A percentile compares a stretch with the other conserved stretches of the same genome.
Conservation (phyloP, 805 yeast genomes). For the Millerozyma miso region DNA sequence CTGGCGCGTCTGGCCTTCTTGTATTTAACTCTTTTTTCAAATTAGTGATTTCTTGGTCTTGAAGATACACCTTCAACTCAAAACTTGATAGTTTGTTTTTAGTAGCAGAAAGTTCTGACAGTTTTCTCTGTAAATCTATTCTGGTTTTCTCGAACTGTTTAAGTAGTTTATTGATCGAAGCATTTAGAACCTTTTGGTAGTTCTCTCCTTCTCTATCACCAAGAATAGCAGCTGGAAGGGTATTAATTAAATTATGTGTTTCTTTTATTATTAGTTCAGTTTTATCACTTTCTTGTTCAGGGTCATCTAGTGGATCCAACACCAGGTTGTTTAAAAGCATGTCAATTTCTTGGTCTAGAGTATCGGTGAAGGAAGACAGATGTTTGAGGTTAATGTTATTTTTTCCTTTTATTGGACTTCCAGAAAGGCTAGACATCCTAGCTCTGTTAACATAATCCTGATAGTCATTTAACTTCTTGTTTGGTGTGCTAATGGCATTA, state of each 20-base stretch:
- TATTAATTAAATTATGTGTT: slow-evolving; percentile 24
- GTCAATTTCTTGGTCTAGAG: not conserved
- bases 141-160: slow-evolving; percentile 9
- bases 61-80: not conserved
- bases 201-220: slow-evolving; percentile 22
- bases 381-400: not conserved
- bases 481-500: slow-evolving; percentile 10
- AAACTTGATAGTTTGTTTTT: slow-evolving; percentile 1
- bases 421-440: slow-evolving; percentile 4
- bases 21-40: slow-evolving; percentile 8
- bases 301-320: not conserved
- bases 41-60: slow-evolving; percentile 11
- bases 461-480: slow-evolving; percentile 14
- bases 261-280: slow-evolving; percentile 22
- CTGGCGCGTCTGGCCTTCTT: not conserved
- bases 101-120: not conserved
- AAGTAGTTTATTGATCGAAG: slow-evolving; percentile 25
- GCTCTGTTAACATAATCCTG: slow-evolving; percentile 13
- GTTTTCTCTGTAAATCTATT: slow-evolving; percentile 3
- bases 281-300: slow-evolving; percentile 4
- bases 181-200: slow-evolving; percentile 20
- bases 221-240: slow-evolving; percentile 17
- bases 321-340: slow-evolving; percentile 1
- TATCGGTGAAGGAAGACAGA: slow-evolving; percentile 1
- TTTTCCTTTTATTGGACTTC: slow-evolving; percentile 12